Evolutionary conservation across 768 basidiomycete species (phyloP), one percentile per base, ranked within the genome.

Genomic region (Serendipita sp.): DNA sequence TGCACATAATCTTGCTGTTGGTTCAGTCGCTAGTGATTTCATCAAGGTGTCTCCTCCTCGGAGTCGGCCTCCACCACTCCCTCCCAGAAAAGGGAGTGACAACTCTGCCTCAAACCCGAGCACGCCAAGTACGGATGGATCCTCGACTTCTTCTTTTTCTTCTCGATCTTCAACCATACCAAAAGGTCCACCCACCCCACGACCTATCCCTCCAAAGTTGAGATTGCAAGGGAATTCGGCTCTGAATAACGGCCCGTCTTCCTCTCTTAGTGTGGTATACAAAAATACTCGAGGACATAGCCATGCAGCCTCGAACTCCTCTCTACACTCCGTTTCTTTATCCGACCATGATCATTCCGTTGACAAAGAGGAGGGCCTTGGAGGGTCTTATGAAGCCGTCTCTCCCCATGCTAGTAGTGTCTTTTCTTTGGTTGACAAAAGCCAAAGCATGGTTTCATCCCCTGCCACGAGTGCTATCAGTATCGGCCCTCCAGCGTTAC

Each of bases 281-380:
- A 52, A 52, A n/a, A n/a, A 68, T 66, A 72, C 71, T 46, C 66
- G 73, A 16, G 76, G 78, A 46, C 87, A 89, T 71, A 79, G 76
- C 3, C 79, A 81, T 3, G 80, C 79, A 2, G 87, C 86, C 1
- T 90, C 88, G 56, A 80, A 88, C 44, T 89, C 88, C 2, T 90
- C 88, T 34, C 89, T 91, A 67, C 87, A 89, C 69, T 89, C 88
- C 2, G 85, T 90, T 30, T 90, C 88, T 1, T 78, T 90, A 16
- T 89, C 88, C 1, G 64, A 74, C 75, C 70, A 76, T 78, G 35
- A 74, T 78, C 1, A 78, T 77, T 68, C 70, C 23, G 72, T 73
- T 35, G 81, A 83, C 44, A 68, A 74, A 1, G 75, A 78, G 5
- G 74, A 75, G 46, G 85, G 84, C 68, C 78, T 86, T n/a, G 78